Evolutionary conservation across 2,329 filamentous ascomycete species (phyloP).

Genomic region (Pseudocercospora pini-densiflorae): DNA sequence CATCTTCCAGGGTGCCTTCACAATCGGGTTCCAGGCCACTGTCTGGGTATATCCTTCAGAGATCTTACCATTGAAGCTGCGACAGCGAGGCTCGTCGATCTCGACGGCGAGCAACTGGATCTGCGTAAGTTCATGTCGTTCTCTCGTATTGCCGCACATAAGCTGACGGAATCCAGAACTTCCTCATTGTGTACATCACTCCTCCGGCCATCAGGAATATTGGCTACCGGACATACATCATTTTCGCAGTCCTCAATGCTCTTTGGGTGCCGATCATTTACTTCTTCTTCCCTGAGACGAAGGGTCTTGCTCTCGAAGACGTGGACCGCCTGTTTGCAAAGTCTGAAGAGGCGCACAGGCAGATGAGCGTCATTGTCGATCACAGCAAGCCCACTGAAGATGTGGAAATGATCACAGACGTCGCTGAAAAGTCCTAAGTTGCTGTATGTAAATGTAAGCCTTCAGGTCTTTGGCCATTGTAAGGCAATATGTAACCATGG

Average conservation of each 20-base stretch:
- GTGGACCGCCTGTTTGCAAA: conserved; percentile 68
- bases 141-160: background rate
- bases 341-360: conserved; percentile 27
- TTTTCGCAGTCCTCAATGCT: conserved; percentile 34
- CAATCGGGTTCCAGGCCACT: conserved; percentile 62
- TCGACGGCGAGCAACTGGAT: conserved; percentile 41
- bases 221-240: conserved; percentile 59
- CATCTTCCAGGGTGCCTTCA: conserved; percentile 67
- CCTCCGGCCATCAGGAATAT: conserved; percentile 64
- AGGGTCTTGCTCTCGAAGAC: conserved; percentile 63
- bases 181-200: conserved; percentile 70
- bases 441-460: background rate
- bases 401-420: conserved; percentile 22
- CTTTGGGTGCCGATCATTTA: conserved; percentile 57
- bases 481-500: background rate
- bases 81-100: conserved; percentile 40
- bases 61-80: conserved; percentile 53
- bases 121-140: conserved; percentile 17
- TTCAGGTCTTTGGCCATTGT: background rate
- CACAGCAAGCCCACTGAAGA: conserved; percentile 12
- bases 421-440: conserved; percentile 13
- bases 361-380: conserved; percentile 25
- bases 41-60: conserved; percentile 68
- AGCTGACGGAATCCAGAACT: conserved; percentile 48
- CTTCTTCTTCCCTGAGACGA: conserved; percentile 67